These are phyloP conservation scores for Olyra latifolia DNA, from an alignment of 176 grass and related monocot species.

Conservation along the genomic window DNA sequence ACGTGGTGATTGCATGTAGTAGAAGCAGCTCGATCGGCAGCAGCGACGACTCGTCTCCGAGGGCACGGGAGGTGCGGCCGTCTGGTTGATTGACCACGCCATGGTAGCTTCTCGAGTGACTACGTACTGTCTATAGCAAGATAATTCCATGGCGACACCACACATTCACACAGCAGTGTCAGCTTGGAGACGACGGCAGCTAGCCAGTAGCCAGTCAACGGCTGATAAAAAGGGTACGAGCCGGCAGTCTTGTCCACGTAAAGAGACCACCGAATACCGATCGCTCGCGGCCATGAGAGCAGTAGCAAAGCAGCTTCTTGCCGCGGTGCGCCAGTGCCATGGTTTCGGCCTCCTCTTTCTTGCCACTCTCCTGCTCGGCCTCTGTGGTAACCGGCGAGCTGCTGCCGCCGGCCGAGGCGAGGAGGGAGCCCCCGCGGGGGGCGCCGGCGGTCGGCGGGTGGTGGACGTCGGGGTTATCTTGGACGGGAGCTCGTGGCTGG, in stretches of 20 bases:
- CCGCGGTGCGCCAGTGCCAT: not conserved
- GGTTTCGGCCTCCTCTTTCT: not conserved
- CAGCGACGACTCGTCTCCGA: not conserved
- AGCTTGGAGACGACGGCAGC: not conserved
- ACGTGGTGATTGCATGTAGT: no score
- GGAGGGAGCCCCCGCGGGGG: not conserved
- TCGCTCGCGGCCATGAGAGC: conserved; percentile 3
- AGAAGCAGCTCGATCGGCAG: no score
- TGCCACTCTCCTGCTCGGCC: not conserved
- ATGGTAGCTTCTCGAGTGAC: no score
- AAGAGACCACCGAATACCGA: not conserved
- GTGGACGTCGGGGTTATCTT: conserved; percentile 78
- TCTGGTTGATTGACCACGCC: not conserved
- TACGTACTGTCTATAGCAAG: no score
- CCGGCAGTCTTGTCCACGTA: not conserved
- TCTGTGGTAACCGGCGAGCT: not conserved
- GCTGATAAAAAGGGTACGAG: not conserved
- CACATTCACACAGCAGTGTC: not conserved
- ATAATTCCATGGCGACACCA: not conserved
- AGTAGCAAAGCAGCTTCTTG: not conserved
- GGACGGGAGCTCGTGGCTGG: conserved; percentile 47
- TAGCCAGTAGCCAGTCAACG: not conserved
- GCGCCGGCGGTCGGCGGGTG: not conserved
- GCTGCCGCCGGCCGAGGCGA: not conserved
- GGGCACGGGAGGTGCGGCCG: not conserved